Conservation (phyloP, 257 asterid species). For the Ilex aquifolium region DNA sequence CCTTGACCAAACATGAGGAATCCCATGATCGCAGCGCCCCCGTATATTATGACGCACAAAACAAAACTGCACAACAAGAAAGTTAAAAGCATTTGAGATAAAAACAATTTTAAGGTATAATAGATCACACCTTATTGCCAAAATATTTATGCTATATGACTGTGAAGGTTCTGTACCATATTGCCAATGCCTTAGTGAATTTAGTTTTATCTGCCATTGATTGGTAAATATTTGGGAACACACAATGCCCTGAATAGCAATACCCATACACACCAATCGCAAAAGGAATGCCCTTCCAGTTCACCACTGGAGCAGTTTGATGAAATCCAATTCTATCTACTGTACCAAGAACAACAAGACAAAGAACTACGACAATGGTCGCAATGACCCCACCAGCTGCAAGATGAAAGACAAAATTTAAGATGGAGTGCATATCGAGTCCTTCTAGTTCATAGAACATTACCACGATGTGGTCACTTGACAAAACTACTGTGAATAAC, state of each 20-base stretch:
- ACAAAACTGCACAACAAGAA: constrained; percentile 44
- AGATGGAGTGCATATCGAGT: too few species aligned
- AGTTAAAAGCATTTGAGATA: too few species aligned
- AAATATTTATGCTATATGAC: too few species aligned
- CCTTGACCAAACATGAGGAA: constrained; percentile 73
- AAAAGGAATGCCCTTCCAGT: constrained; percentile 71
- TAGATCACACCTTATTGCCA: too few species aligned
- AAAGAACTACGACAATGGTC: constrained; percentile 43
- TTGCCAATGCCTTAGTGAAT: constrained; percentile 52
- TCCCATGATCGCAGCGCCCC: constrained; percentile 67
- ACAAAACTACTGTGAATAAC: constrained; percentile 14
- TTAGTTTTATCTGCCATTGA: constrained; percentile 87
- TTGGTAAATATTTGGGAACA: constrained; percentile 85
- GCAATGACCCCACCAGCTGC: constrained; percentile 79
- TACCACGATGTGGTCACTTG: not conserved
- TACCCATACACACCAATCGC: constrained; percentile 78
- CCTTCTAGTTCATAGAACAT: too few species aligned
- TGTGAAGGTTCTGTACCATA: constrained; percentile 34
- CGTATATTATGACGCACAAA: constrained; percentile 54
- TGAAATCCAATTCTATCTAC: constrained; percentile 44
- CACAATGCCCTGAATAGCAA: constrained; percentile 81
- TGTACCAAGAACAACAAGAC: constrained; percentile 47
- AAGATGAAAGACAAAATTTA: constrained; percentile 5
- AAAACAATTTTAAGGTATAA: too few species aligned
- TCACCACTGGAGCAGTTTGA: constrained; percentile 38